Evolutionary conservation across 2,329 filamentous ascomycete genomes (phyloP).

Genomic region (Fusarium tupiense): DNA sequence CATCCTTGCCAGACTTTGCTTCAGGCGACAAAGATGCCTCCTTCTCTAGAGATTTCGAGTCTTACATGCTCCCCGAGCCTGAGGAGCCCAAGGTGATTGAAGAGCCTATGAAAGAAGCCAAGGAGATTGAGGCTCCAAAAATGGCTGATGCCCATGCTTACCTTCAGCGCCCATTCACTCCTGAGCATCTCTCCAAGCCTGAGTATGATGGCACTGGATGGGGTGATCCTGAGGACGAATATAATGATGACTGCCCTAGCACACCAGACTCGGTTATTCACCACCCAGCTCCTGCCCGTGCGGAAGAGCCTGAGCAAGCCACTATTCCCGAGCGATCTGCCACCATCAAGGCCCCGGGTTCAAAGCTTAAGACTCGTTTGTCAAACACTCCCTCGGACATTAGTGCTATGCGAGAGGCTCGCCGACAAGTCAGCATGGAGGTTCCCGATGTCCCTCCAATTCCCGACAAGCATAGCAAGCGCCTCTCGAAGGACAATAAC

Average conservation of each 20-base stretch:
- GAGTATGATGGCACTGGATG: slow-evolving; percentile 72
- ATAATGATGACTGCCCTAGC: slow-evolving; percentile 66
- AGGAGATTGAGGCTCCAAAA: slow-evolving; percentile 42
- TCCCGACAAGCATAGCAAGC: slow-evolving; percentile 67
- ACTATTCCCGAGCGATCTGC: slow-evolving; percentile 83
- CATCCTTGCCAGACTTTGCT: slow-evolving; percentile 52
- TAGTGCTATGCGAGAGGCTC: slow-evolving; percentile 83
- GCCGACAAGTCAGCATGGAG: slow-evolving; percentile 85
- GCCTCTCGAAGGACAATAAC: slow-evolving; percentile 59
- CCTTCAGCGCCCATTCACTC: slow-evolving; percentile 58
- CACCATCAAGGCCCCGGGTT: slow-evolving; percentile 88
- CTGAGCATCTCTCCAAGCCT: slow-evolving; percentile 65
- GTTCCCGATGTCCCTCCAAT: slow-evolving; percentile 68
- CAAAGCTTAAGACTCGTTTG: slow-evolving; percentile 86
- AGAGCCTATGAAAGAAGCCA: slow-evolving; percentile 34
- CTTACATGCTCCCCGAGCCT: slow-evolving; percentile 58
- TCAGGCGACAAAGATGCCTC: slow-evolving; percentile 48
- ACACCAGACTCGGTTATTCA: slow-evolving; percentile 93
- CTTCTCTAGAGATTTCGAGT: slow-evolving; percentile 57
- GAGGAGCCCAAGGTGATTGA: slow-evolving; percentile 47
- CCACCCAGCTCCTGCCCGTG: slow-evolving; percentile 65
- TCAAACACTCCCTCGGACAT: slow-evolving; percentile 89
- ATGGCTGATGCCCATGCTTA: slow-evolving; percentile 51
- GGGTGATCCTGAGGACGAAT: slow-evolving; percentile 63
- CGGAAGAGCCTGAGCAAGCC: slow-evolving; percentile 56